Evolutionary conservation across 2,329 filamentous ascomycete genomes (phyloP), one percentile per base, ranked within the genome.

Genomic region (Fusarium sp.): DNA sequence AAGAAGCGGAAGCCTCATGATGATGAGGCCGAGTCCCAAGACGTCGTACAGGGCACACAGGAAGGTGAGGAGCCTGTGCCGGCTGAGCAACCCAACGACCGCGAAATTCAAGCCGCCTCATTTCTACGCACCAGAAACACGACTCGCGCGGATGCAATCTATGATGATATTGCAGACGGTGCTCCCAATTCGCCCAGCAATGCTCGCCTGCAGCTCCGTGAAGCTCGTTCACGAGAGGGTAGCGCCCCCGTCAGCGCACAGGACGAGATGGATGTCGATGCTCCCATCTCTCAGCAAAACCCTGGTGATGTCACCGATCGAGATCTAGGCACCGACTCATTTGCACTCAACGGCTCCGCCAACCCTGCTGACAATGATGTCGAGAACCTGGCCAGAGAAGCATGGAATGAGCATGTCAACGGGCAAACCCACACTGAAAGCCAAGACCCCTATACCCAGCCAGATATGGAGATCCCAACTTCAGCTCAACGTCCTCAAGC

Each of bases 401-500:
- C 83, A 25, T 83, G 79, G 82, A 78, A 79, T 35, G 81, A 82
- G 57, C 79, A 82, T 48, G 69, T 80, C 58, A 82, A 80, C 14
- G 78, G 72, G 5, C 79, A 83, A 35, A 67, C 63, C 6, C 80
- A 78, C 6, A 61, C 66, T 14, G 70, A 65, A 11, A 73, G 56
- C 7, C 68, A 75, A 25, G 65, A 63, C 8, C 45, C 65, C 8
- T 67, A 72, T 20, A 61, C 56, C 30, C 25, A 71, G 43, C 62
- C 67, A 52, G 67, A 70, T 16, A 57, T 69, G 34, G 70, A 71
- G 4, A 59, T 77, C 13, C 74, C 72, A 23, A 73, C 73, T n/a
- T 75, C 70, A 37, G 71, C 72, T 7, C 72, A 76, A 20, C 73
- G 67, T 9, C 70, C 70, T 11, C 68, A 71, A 27, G 64, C 67